These are phyloP conservation scores for Circinella umbellata DNA, from an alignment of 371 early-diverging fungal species.

Conservation along the genomic window DNA sequence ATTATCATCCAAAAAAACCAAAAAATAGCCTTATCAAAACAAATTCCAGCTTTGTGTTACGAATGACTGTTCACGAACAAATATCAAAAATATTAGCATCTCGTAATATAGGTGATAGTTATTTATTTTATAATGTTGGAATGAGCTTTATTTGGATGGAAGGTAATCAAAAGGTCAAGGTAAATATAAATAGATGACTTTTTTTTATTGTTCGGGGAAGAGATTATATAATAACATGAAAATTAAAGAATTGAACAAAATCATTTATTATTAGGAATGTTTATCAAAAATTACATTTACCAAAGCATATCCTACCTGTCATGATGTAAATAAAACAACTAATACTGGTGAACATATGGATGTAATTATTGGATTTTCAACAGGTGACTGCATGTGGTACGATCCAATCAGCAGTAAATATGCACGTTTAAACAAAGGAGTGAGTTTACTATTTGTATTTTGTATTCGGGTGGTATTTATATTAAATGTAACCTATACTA, in stretches of 20 bases:
- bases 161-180: constrained; percentile 60
- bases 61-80: constrained; percentile 80
- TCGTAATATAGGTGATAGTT: constrained; percentile 64
- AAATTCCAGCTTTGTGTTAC: constrained; percentile 77
- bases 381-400: constrained; percentile 87
- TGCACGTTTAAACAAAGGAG: constrained; percentile 45
- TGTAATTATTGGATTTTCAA: constrained; percentile 81
- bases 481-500: too few species aligned
- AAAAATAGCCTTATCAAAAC: constrained; percentile 69
- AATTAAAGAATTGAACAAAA: neutral
- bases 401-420: constrained; percentile 78
- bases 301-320: constrained; percentile 84
- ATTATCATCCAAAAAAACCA: constrained; percentile 47
- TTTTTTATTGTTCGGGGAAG: neutral
- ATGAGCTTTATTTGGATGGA: constrained; percentile 77
- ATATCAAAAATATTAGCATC: constrained; percentile 73
- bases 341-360: constrained; percentile 69
- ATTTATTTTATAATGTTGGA: constrained; percentile 80
- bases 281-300: constrained; percentile 79
- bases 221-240: neutral
- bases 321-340: constrained; percentile 84
- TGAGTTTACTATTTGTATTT: constrained; percentile 16
- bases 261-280: constrained; percentile 60
- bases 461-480: neutral
- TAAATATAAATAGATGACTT: constrained; percentile 17